Conservation (phyloP, 495 filamentous ascomycete genomes). For the Daldinia vernicosa region DNA sequence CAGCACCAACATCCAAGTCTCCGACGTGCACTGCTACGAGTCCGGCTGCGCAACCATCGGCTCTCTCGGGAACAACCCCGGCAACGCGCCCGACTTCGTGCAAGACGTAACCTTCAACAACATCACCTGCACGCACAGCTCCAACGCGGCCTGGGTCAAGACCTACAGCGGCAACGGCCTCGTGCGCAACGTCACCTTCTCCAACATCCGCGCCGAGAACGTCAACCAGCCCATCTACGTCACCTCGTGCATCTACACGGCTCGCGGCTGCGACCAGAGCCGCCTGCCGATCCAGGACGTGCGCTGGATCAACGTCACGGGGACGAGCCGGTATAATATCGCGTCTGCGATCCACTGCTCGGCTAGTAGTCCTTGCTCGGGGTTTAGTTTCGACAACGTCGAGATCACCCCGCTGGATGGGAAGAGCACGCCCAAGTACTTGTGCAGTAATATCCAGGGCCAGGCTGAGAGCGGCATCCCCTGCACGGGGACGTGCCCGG, state of each 20-base stretch:
- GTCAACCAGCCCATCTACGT: constrained; percentile 67
- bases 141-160: constrained; percentile 65
- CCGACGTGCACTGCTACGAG: constrained; percentile 54
- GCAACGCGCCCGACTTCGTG: constrained; percentile 48
- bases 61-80: constrained; percentile 49
- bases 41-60: constrained; percentile 52
- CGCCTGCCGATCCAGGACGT: constrained; percentile 61
- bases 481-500: constrained; percentile 57
- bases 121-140: constrained; percentile 55
- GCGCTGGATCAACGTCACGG: constrained; percentile 65
- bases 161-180: constrained; percentile 59
- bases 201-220: constrained; percentile 57
- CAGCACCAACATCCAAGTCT: constrained; percentile 58
- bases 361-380: constrained; percentile 56
- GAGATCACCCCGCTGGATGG: constrained; percentile 58
- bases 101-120: constrained; percentile 54
- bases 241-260: constrained; percentile 64
- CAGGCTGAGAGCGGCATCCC: constrained; percentile 48
- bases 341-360: constrained; percentile 64
- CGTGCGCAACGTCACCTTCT: constrained; percentile 62
- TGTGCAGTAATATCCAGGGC: constrained; percentile 57
- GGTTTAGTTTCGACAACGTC: constrained; percentile 59
- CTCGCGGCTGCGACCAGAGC: constrained; percentile 59
- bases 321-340: constrained; percentile 63
- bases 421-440: constrained; percentile 51